Evolutionary conservation across 129 eudicot genomes (phyloP).

Genomic region (Mikania micrantha): DNA sequence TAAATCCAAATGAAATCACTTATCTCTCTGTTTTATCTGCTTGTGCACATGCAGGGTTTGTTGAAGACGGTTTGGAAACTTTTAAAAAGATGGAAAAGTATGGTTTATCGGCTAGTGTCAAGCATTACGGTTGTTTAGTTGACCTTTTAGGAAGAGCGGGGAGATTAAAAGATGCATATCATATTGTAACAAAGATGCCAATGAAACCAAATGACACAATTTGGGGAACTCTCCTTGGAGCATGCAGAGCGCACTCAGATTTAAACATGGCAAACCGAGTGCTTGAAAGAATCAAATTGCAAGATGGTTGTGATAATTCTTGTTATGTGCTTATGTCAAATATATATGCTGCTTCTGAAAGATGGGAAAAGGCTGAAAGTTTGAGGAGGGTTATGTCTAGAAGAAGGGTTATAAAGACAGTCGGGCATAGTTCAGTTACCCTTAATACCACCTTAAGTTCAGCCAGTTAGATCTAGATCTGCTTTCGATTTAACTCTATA

Average conservation of each 20-base stretch:
- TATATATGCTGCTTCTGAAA: slow-evolving; percentile 67
- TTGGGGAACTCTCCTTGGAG: slow-evolving; percentile 77
- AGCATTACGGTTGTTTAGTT: slow-evolving; percentile 67
- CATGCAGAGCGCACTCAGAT: slow-evolving; percentile 53
- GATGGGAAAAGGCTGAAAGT: slow-evolving; percentile 68
- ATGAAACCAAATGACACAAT: slow-evolving; percentile 53
- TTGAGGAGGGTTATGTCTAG: slow-evolving; percentile 32
- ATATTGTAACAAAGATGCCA: slow-evolving; percentile 55
- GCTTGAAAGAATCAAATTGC: slow-evolving; percentile 27
- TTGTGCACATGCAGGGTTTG: slow-evolving; percentile 68
- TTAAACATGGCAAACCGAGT: slow-evolving; percentile 35
- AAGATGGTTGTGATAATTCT: slow-evolving; percentile 24
- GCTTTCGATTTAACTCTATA: neutral
- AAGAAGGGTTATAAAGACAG: slow-evolving; percentile 35
- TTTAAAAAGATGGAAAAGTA: slow-evolving; percentile 52
- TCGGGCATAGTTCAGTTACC: slow-evolving; percentile 41
- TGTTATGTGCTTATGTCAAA: slow-evolving; percentile 51
- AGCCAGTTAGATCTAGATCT: neutral
- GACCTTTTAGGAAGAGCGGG: slow-evolving; percentile 75
- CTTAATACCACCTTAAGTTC: neutral
- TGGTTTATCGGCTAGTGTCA: slow-evolving; percentile 38
- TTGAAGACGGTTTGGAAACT: slow-evolving; percentile 48
- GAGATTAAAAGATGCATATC: slow-evolving; percentile 51
- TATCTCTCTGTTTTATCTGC: slow-evolving; percentile 65
- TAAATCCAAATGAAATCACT: slow-evolving; percentile 41